These are phyloP conservation scores for Telfairia occidentalis DNA, from an alignment of 331 rosid genomes.

Conservation along the genomic window DNA sequence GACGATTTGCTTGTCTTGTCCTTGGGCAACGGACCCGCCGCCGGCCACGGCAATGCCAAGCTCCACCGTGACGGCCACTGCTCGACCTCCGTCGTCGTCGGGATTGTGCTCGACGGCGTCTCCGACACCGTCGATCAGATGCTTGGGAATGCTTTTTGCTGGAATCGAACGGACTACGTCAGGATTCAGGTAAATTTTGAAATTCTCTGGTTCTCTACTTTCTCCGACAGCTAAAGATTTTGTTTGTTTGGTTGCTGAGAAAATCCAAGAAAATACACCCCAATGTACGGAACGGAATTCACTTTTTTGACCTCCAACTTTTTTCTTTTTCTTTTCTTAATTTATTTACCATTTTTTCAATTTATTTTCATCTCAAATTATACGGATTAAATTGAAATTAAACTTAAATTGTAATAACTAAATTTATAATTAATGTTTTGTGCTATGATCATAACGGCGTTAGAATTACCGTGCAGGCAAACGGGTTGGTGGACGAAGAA, in stretches of 20 bases:
- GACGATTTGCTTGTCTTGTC: slow-evolving; percentile 77
- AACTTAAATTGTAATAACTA: too few relatives aligned
- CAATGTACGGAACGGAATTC: background rate
- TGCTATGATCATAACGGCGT: slow-evolving; percentile 22
- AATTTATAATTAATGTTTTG: too few relatives aligned
- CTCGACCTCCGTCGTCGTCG: slow-evolving; percentile 55
- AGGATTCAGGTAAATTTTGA: slow-evolving; percentile 62
- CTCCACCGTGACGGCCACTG: slow-evolving; percentile 28
- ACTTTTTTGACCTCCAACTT: background rate
- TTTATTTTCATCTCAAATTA: too few relatives aligned
- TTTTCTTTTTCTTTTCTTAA: background rate
- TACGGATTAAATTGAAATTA: too few relatives aligned
- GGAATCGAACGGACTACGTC: slow-evolving; percentile 79
- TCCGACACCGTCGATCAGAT: slow-evolving; percentile 94
- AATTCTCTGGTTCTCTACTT: background rate
- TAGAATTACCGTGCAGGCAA: slow-evolving; percentile 39
- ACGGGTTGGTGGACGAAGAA: slow-evolving; percentile 41
- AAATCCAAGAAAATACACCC: slow-evolving; percentile 7
- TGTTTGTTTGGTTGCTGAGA: slow-evolving; percentile 31
- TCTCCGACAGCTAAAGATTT: background rate
- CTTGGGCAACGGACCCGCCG: slow-evolving; percentile 59
- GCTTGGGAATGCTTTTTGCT: slow-evolving; percentile 88
- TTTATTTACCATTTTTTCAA: too few relatives aligned
- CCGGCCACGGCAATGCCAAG: slow-evolving; percentile 11
- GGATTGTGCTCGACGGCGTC: slow-evolving; percentile 79